Conservation (phyloP, 2,329 filamentous ascomycete species). For the Talaromyces sp. region DNA sequence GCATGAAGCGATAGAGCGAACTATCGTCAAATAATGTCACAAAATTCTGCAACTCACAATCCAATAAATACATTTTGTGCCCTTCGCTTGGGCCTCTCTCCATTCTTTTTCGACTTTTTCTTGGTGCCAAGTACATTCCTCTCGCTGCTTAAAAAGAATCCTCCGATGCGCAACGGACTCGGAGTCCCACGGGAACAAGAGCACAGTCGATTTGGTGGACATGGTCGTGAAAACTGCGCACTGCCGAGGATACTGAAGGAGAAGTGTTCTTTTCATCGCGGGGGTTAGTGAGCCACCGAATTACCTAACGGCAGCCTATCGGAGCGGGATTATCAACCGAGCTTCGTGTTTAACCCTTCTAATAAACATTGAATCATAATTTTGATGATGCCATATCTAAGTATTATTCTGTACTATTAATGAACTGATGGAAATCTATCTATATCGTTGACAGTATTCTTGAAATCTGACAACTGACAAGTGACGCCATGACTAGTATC, state of each 20-base stretch:
- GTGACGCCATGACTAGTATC: too few species aligned
- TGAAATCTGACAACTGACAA: too few species aligned
- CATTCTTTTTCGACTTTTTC: slow-evolving; percentile 21
- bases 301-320: too few species aligned
- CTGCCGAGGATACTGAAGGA: not conserved
- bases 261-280: too few species aligned
- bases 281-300: too few species aligned
- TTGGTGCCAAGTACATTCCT: slow-evolving; percentile 22
- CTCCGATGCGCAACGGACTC: slow-evolving; percentile 14
- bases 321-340: too few species aligned
- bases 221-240: not conserved
- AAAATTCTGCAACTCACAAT: slow-evolving; percentile 25
- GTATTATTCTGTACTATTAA: too few species aligned
- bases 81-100: slow-evolving; percentile 15
- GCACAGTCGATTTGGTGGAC: slow-evolving; percentile 5
- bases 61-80: slow-evolving; percentile 27
- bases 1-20: not conserved
- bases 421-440: too few species aligned
- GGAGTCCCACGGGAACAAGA: slow-evolving; percentile 24
- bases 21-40: too few species aligned
- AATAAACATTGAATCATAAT: too few species aligned
- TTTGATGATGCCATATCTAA: too few species aligned
- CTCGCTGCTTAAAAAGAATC: slow-evolving; percentile 18
- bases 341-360: too few species aligned
- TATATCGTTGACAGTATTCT: not conserved